Evolutionary conservation across 225 moss, liverwort and hornwort genomes (phyloP), one percentile per base, ranked within the genome.

Genomic region (Lunularia cruciata): DNA sequence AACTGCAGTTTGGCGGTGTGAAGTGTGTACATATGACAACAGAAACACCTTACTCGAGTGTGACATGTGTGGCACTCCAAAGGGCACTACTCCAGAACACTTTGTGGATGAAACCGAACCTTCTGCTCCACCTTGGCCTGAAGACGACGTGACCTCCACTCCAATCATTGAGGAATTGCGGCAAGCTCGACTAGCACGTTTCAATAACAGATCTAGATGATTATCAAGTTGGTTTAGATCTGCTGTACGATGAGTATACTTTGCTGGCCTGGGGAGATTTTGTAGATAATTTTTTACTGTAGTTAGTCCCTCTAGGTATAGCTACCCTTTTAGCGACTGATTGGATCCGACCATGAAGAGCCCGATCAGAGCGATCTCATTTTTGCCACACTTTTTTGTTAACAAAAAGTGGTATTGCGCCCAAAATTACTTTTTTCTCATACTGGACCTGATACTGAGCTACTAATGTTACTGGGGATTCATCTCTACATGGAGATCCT

Each of bases 21-120:
- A 34, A 40, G 43, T 67, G 26, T 94, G 94, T 81, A 86, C 89
- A 42, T 91, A 64, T 23, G 81, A 86, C 22, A 94, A 87, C 70
- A 76, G 63, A 22, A 18, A 63, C 1, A 16, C 36, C 23, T 63
- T 56, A 37, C 72, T 66, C 5, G 82, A 77, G 25, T 94, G 94
- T 72, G 87, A 87, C 58, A 83, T 89, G 81, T 94, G 94, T 55
- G 79, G 80, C 4, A 68, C 71, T 4, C 36, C 72, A 23, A 77
- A 73, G 43, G 67, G 68, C 37, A 12, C 47, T 30, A 73, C 36
- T 30, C 26, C 51, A 22, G 83, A 73, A 22, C 56, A 51, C n/a
- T 62, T 57, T 33, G 36, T 16, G 4, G 83, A 77, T 39, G 77
- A 81, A 32, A 46, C 43, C 36, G 45, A 81, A 49, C 82, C 83